Conservation (phyloP, 2,329 filamentous ascomycete species). For the Fusarium albidum region DNA sequence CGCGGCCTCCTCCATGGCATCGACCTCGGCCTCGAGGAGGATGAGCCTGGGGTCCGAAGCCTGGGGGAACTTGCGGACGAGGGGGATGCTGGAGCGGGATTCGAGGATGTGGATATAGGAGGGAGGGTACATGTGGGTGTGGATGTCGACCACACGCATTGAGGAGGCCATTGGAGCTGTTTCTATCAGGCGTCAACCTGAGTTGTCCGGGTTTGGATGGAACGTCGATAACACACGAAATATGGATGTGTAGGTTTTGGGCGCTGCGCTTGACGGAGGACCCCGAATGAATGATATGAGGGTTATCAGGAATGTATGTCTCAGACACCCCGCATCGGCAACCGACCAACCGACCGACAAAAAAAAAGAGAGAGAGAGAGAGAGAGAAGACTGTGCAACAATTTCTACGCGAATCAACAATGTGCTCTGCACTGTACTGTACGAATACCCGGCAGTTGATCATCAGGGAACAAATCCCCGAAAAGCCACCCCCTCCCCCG, state of each 20-base stretch:
- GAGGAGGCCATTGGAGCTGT: constrained; percentile 49
- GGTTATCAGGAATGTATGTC: too few relatives aligned
- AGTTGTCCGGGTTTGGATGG: not conserved
- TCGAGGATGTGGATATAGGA: constrained; percentile 69
- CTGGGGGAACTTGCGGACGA: constrained; percentile 72
- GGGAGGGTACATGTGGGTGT: constrained; percentile 75
- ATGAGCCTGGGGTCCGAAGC: constrained; percentile 69
- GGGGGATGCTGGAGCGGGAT: constrained; percentile 69
- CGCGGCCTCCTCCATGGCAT: constrained; percentile 57
- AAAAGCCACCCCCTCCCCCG: constrained; percentile 6
- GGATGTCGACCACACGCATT: constrained; percentile 66
- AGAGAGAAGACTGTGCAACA: too few relatives aligned
- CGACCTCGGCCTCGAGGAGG: constrained; percentile 63
- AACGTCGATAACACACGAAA: not conserved
- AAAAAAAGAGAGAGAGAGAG: too few relatives aligned
- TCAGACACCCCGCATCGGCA: too few relatives aligned
- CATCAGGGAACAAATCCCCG: too few relatives aligned
- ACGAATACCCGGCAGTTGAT: too few relatives aligned
- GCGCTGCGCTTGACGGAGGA: too few relatives aligned
- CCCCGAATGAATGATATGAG: too few relatives aligned
- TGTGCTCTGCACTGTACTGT: too few relatives aligned
- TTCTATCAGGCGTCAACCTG: too few relatives aligned
- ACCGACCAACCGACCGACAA: too few relatives aligned
- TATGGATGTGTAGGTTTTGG: not conserved
- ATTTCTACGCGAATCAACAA: too few relatives aligned